Evolutionary conservation across 2,329 filamentous ascomycete genomes (phyloP), one percentile per base, ranked within the genome.

Genomic region (Alternaria dauci): DNA sequence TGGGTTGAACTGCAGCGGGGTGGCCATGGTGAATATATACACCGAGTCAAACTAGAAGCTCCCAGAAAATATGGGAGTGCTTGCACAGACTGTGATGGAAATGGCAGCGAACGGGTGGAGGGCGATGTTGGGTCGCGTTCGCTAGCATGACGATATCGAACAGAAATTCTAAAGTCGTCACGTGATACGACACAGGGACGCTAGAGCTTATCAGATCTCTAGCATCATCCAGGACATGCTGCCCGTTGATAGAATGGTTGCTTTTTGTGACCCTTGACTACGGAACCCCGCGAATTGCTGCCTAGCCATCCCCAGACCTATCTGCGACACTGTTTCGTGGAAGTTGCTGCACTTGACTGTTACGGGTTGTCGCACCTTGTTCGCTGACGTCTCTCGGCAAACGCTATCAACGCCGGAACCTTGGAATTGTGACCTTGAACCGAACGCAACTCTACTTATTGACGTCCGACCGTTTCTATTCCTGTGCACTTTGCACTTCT

Each of bases 1-100:
- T 58, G 66, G 70, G 52, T 71, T 71, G 70, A 73, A 64, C 61
- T 75, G 76, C 69, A 79, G 71, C 62, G 59, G 65, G 71, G 65
- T 67, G 59, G 68, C 68, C 67, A 68, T 63, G 68, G 64, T 44
- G 63, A 67, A 62, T 66, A 48, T 46, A 39, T 56, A 38, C 34
- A 46, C 48, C 51, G 48, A 53, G 20, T 43, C 44, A 34, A 26
- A 41, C 43, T 36, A 55, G 48, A 48, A 50, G 36, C 55, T 68
- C 44, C 63, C 58, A 34, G 42, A 23, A 23, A 12, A 23, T 55
- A 39, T 53, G 48, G 43, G 56, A 50, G 53, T 36, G 57, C 62
- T 36, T 44, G 62, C 63, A 59, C 63, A 55, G 58, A 57, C 54
- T 62, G 67, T 54, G 63, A 67, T 68, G 68, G 60, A 63, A 61